A percentile compares a stretch with the other conserved stretches of the same genome.
These are phyloP conservation scores for Collybia sordida DNA, from an alignment of 768 basidiomycete species.

Conservation along the genomic window DNA sequence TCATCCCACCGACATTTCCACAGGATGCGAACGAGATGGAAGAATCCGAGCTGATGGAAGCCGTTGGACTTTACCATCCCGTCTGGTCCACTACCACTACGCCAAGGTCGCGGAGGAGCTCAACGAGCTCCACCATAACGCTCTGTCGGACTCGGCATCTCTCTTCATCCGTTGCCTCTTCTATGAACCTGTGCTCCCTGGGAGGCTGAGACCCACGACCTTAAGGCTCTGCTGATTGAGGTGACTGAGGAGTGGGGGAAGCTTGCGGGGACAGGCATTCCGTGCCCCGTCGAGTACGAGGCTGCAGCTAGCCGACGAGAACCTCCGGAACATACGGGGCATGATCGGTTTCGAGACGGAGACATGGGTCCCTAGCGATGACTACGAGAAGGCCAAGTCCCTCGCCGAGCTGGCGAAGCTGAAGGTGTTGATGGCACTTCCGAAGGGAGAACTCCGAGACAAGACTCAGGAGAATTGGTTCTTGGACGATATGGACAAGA, in stretches of 20 bases:
- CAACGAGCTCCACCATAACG: constrained; percentile 12
- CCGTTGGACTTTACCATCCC: constrained; percentile 35
- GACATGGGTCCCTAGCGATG: constrained; percentile 33
- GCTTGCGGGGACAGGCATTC: constrained; percentile 1
- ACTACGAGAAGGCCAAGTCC: constrained; percentile 31
- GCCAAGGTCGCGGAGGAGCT: constrained; percentile 39
- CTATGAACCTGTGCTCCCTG: not conserved
- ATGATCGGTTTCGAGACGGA: constrained; percentile 29
- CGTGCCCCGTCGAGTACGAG: not conserved
- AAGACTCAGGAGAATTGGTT: too few species aligned
- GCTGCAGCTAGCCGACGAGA: not conserved
- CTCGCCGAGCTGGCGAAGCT: constrained; percentile 14
- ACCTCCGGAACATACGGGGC: constrained; percentile 16
- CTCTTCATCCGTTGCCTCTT: not conserved
- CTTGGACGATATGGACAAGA: too few species aligned
- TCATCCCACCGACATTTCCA: constrained; percentile 40
- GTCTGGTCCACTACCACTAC: too few species aligned
- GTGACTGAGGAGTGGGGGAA: constrained; percentile 2
- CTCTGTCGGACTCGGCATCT: not conserved
- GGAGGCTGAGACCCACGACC: not conserved
- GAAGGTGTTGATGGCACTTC: not conserved
- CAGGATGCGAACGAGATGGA: constrained; percentile 38
- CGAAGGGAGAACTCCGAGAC: constrained; percentile 21
- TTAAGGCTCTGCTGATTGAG: not conserved
- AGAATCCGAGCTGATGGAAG: constrained; percentile 29